Conservation (phyloP, 176 grass and related monocot genomes). For the Zoysia japonica region DNA sequence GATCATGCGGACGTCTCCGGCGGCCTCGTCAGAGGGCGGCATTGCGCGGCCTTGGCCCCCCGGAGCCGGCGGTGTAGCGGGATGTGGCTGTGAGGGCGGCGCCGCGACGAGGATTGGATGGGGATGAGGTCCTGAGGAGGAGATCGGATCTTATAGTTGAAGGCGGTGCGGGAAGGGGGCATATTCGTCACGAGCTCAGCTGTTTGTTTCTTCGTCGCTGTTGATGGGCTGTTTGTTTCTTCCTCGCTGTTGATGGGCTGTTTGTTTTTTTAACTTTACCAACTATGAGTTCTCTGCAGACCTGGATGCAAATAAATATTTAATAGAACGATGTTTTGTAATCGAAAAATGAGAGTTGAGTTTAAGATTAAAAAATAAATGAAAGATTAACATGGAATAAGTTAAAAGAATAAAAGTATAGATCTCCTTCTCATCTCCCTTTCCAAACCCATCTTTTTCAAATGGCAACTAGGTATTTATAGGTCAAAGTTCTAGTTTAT, state of each 20-base stretch:
- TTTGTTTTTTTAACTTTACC: not conserved
- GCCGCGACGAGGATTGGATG: not conserved
- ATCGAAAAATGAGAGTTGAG: too few relatives aligned
- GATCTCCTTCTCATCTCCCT: too few relatives aligned
- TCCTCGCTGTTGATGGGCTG: not conserved
- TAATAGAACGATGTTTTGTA: too few relatives aligned
- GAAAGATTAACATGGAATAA: too few relatives aligned
- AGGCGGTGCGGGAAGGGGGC: not conserved
- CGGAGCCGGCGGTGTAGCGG: slow-evolving; percentile 1
- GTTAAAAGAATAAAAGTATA: too few relatives aligned
- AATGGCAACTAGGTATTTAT: too few relatives aligned
- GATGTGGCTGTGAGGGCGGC: slow-evolving; percentile 14
- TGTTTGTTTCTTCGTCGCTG: not conserved
- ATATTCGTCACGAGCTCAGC: not conserved
- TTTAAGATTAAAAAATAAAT: too few relatives aligned
- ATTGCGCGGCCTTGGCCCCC: slow-evolving; percentile 29
- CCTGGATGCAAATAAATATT: too few relatives aligned
- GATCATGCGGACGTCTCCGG: slow-evolving; percentile 41
- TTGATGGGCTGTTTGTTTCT: not conserved
- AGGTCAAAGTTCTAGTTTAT: too few relatives aligned
- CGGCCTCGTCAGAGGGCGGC: slow-evolving; percentile 38
- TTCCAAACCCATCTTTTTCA: too few relatives aligned
- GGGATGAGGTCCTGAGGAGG: not conserved
- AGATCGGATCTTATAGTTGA: slow-evolving; percentile 45
- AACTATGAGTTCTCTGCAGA: not conserved